Evolutionary conservation across 352 stramenopile genomes (phyloP), one percentile per base, ranked within the genome.

Genomic region (Globisporangium cylindrosporum): DNA sequence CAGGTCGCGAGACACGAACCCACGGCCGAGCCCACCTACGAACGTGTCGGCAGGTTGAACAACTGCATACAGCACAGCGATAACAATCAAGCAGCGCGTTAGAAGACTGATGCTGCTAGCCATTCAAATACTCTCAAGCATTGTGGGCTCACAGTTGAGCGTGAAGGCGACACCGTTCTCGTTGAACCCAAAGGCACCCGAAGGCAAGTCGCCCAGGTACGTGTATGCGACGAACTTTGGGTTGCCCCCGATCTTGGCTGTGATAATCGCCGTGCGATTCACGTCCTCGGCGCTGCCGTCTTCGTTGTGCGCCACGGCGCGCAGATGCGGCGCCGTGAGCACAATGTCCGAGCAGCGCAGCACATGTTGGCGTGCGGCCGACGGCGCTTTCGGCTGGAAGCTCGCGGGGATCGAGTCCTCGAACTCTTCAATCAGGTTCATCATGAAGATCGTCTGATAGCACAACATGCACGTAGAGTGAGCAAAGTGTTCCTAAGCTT

Each of bases 401-500:
- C 66, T 70, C 36, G 66, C 41, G 0, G 77, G 80, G 46, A 91
- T 84, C 6, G 80, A 81, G 51, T 87, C 80, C 22, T 84, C 80
- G 27, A 86, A 93, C 60, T 93, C 83, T 59, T 93, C 85, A 24
- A 88, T 74, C n/a, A 93, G 69, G 71, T 93, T 93, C 68, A 86
- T 71, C 49, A 91, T 69, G 60, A 93, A 93, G 38, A 93, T 67
- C 9, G 75, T 88, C 72, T 80, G n/a, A 12, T 4, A 25, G 27
- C 18, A 10, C 15, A 41, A 25, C 3, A 38, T 2, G 6, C 4
- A 24, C 15, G n/a, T 8, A 22, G 7, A 66, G 14, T 61, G 53
- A 62, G 46, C 36, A 48, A 48, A 15, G 14, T 48, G 38, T 10
- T 48, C 38, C 38, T 15, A 7, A 43, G 36, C 3, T 43, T 18